These are phyloP conservation scores for Calonectria henricotiae DNA, from an alignment of 2,329 filamentous ascomycete species.

Conservation along the genomic window DNA sequence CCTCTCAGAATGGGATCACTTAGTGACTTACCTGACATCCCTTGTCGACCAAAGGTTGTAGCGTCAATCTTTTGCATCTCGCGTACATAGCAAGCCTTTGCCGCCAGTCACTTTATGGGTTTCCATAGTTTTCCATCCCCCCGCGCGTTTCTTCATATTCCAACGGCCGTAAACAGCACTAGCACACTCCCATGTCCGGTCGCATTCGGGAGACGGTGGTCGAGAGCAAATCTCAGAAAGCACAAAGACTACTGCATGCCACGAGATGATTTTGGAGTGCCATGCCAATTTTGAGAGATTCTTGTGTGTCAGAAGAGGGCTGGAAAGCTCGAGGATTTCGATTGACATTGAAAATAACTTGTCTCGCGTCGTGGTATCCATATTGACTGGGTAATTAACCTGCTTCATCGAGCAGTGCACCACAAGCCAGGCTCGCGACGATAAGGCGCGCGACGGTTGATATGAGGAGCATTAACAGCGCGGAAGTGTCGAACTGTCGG, in stretches of 20 bases:
- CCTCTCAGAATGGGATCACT: too few relatives aligned
- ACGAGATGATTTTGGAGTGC: conserved; percentile 7
- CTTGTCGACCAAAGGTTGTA: background rate
- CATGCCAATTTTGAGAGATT: background rate
- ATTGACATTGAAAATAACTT: background rate
- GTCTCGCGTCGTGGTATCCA: background rate
- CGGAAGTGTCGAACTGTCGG: background rate
- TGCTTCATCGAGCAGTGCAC: background rate
- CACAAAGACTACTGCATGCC: conserved; percentile 2
- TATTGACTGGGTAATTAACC: too few relatives aligned
- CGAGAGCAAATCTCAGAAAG: conserved; percentile 13
- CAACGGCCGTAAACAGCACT: background rate
- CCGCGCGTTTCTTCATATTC: conserved; percentile 1
- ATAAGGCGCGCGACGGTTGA: conserved; percentile 5
- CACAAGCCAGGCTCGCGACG: background rate
- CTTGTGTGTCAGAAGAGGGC: background rate
- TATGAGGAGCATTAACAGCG: background rate
- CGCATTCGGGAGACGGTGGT: background rate
- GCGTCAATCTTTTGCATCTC: conserved; percentile 7
- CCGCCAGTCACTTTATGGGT: background rate
- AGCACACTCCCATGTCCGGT: conserved; percentile 2
- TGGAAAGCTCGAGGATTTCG: background rate
- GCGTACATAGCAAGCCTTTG: background rate
- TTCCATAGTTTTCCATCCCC: background rate
- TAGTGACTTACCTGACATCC: background rate